phyloP scores from a whole-genome alignment of 345 rosid species.

The Eutrema heterophyllum region DNA sequence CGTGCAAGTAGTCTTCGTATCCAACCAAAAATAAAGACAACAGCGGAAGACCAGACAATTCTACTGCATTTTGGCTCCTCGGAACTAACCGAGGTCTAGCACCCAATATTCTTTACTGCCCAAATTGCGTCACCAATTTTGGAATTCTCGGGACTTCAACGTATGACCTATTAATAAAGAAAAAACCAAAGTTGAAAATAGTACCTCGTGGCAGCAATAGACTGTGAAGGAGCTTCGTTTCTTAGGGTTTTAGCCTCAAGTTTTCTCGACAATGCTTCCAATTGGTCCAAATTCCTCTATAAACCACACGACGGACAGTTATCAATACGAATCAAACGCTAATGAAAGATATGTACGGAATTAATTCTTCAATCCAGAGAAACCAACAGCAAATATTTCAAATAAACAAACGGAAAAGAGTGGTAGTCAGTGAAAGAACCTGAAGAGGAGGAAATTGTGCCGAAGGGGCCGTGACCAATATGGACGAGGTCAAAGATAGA shows the following conservation, averaged over 20 bases:
- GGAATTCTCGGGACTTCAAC: not conserved
- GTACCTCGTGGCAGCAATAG: constrained; percentile 84
- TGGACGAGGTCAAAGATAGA: too few relatives aligned
- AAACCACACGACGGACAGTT: not conserved
- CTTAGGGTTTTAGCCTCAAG: constrained; percentile 80
- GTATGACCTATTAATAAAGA: not conserved
- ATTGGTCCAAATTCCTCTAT: constrained; percentile 84
- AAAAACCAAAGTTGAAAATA: not conserved
- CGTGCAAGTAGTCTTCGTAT: constrained; percentile 76
- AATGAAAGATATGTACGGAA: not conserved
- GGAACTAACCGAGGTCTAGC: not conserved
- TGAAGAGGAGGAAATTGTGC: constrained; percentile 99
- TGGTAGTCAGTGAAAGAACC: constrained; percentile 38
- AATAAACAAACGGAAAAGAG: not conserved
- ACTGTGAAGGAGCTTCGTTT: constrained; percentile 76
- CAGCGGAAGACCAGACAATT: not conserved
- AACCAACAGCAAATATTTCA: not conserved
- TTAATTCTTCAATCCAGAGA: not conserved
- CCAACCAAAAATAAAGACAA: constrained; percentile 1
- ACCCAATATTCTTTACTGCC: not conserved
- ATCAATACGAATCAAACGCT: not conserved
- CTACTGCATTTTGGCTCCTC: not conserved
- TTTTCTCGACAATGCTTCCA: constrained; percentile 82
- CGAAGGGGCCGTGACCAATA: constrained; percentile 96
- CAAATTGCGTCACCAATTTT: not conserved